Conservation (phyloP, 2,329 filamentous ascomycete genomes). For the Podosphaera xanthii region DNA sequence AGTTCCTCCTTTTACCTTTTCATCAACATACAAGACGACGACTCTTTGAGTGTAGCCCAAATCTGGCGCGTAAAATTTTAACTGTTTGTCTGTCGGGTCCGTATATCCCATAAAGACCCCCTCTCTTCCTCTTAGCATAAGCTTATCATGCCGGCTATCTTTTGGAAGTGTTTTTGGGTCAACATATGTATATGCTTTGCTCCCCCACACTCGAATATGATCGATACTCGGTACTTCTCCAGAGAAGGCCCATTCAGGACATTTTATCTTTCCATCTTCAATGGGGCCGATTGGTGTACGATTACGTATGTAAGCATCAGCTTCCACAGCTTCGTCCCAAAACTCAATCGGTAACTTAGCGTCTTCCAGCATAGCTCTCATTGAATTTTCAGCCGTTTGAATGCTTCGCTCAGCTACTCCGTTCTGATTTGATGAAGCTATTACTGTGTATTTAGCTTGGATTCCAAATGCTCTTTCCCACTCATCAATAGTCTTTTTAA, state of each 20-base stretch:
- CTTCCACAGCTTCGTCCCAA: not conserved
- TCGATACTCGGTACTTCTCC: not conserved
- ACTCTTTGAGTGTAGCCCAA: not conserved
- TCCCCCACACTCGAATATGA: not conserved
- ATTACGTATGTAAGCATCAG: not conserved
- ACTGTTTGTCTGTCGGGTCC: not conserved
- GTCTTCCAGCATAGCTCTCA: not conserved
- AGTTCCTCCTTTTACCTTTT: not conserved
- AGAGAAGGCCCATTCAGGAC: not conserved
- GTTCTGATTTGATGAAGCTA: not conserved
- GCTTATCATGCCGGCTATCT: slow-evolving; percentile 1
- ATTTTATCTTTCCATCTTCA: not conserved
- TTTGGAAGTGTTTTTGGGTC: not conserved
- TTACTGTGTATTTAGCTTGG: not conserved
- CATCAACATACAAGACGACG: not conserved
- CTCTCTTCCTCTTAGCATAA: not conserved
- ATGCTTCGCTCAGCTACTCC: not conserved
- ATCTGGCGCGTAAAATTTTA: not conserved
- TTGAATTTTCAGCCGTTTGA: not conserved
- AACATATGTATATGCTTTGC: not conserved
- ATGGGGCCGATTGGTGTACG: not conserved
- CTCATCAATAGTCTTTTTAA: not conserved
- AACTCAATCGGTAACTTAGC: not conserved
- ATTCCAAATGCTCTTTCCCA: not conserved
- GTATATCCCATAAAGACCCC: not conserved